phyloP scores from a whole-genome alignment of 345 rosid species.

The Brassica incana region DNA sequence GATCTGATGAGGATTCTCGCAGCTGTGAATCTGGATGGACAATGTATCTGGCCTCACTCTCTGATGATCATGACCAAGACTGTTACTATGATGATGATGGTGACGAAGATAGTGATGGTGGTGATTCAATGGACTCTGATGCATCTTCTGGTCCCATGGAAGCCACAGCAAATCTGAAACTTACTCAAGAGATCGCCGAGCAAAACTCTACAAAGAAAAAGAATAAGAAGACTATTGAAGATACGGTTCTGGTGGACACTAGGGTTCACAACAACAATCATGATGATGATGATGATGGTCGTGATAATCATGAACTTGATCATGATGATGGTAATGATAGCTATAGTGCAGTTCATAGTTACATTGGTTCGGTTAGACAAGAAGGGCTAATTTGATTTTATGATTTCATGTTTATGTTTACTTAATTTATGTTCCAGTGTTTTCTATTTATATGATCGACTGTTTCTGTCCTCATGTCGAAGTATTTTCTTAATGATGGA shows the following conservation, averaged over 20 bases:
- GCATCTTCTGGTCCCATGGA: conserved; percentile 71
- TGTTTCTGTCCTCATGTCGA: conserved; percentile 9
- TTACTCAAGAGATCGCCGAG: conserved; percentile 22
- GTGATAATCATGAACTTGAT: conserved; percentile 1
- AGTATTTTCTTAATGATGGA: conserved; percentile 43
- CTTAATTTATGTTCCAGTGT: conserved; percentile 49
- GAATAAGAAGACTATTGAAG: conserved; percentile 27
- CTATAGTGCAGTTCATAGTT: conserved; percentile 36
- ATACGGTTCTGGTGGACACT: conserved; percentile 31
- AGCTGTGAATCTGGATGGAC: conserved; percentile 75
- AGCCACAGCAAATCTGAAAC: conserved; percentile 24
- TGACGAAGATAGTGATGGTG: conserved; percentile 29
- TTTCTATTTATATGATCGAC: conserved; percentile 51
- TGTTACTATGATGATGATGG: conserved; percentile 25
- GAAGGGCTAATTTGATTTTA: conserved; percentile 37
- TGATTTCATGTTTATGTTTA: conserved; percentile 38
- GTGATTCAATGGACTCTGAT: conserved; percentile 79
- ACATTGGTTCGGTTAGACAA: conserved; percentile 33
- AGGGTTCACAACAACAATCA: conserved; percentile 22
- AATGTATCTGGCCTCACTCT: conserved; percentile 53
- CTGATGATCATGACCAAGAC: conserved; percentile 31
- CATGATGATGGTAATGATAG: conserved; percentile 35
- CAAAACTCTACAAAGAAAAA: conserved; percentile 14
- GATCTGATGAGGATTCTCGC: conserved; percentile 43
- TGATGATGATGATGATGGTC: conserved; percentile 8